Evolutionary conservation across 208 protist species (phyloP).

Genomic region (Tetramitus jugosus): DNA sequence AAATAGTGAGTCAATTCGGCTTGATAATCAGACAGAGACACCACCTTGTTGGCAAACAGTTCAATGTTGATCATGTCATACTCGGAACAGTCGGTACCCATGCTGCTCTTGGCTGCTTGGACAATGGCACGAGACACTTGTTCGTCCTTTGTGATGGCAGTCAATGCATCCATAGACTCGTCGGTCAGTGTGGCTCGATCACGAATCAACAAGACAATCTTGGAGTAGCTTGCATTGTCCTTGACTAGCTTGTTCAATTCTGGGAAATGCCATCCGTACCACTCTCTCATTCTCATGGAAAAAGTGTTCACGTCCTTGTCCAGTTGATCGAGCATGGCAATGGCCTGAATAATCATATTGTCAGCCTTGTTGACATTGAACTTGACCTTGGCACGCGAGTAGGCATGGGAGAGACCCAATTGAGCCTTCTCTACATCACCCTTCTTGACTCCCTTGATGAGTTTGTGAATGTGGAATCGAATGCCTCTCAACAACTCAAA

Average conservation of each 20-base stretch:
- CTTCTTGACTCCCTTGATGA: constrained; percentile 80
- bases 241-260: constrained; percentile 92
- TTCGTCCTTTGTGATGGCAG: constrained; percentile 54
- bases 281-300: constrained; percentile 96
- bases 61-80: constrained; percentile 92
- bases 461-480: constrained; percentile 84
- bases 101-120: constrained; percentile 83
- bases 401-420: constrained; percentile 95
- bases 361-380: constrained; percentile 97
- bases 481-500: constrained; percentile 84
- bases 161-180: constrained; percentile 62
- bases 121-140: constrained; percentile 53
- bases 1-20: constrained; percentile 85
- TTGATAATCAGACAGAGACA: constrained; percentile 80
- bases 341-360: constrained; percentile 98
- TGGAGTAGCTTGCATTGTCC: constrained; percentile 89
- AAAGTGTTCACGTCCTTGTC: constrained; percentile 99
- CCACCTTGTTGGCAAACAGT: constrained; percentile 83
- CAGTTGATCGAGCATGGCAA: constrained; percentile 93
- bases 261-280: constrained; percentile 99
- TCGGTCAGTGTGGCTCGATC: constrained; percentile 62
- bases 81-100: constrained; percentile 89
- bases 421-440: constrained; percentile 89
- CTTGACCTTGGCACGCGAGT: constrained; percentile 96
- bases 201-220: constrained; percentile 71